Percentiles rank a stretch among this genome's conserved stretches.
These are phyloP conservation scores for Exophiala xenobiotica DNA, from an alignment of 2,329 filamentous ascomycete species.

Conservation along the genomic window DNA sequence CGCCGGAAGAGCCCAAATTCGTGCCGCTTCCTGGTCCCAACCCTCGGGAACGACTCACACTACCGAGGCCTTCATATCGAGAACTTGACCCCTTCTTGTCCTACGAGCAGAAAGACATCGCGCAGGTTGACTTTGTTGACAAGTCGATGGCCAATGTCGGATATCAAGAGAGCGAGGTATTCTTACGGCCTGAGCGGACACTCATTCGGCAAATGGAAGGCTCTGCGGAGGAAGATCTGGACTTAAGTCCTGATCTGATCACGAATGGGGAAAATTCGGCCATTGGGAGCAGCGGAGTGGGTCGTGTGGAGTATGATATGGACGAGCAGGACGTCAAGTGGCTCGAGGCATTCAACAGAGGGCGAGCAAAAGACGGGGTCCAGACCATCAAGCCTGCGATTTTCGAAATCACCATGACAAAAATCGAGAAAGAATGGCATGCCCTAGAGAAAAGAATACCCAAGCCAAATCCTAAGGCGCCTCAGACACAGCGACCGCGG, in stretches of 20 bases:
- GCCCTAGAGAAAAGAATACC: slow-evolving; percentile 93
- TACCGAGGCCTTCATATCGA: slow-evolving; percentile 50
- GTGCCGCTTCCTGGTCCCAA: slow-evolving; percentile 51
- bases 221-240: slow-evolving; percentile 63
- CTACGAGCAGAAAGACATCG: slow-evolving; percentile 76
- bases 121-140: slow-evolving; percentile 88
- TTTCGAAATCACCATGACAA: slow-evolving; percentile 97
- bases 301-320: slow-evolving; percentile 98
- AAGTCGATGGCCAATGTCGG: slow-evolving; percentile 94
- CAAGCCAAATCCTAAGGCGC: slow-evolving; percentile 93
- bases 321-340: slow-evolving; percentile 98
- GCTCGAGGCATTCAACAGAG: slow-evolving; percentile 79
- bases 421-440: slow-evolving; percentile 99
- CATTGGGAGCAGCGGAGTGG: slow-evolving; percentile 57
- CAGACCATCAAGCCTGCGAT: slow-evolving; percentile 87
- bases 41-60: slow-evolving; percentile 49
- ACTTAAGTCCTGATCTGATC: slow-evolving; percentile 54
- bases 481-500: slow-evolving; percentile 86
- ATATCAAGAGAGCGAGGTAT: slow-evolving; percentile 92
- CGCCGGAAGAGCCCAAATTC: slow-evolving; percentile 55
- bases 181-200: slow-evolving; percentile 71
- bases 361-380: slow-evolving; percentile 70
- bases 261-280: slow-evolving; percentile 60
- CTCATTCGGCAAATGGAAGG: slow-evolving; percentile 65
- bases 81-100: slow-evolving; percentile 48